These are phyloP conservation scores for Trichoderma guizhouense DNA, from an alignment of 2,329 filamentous ascomycete genomes.

Conservation along the genomic window DNA sequence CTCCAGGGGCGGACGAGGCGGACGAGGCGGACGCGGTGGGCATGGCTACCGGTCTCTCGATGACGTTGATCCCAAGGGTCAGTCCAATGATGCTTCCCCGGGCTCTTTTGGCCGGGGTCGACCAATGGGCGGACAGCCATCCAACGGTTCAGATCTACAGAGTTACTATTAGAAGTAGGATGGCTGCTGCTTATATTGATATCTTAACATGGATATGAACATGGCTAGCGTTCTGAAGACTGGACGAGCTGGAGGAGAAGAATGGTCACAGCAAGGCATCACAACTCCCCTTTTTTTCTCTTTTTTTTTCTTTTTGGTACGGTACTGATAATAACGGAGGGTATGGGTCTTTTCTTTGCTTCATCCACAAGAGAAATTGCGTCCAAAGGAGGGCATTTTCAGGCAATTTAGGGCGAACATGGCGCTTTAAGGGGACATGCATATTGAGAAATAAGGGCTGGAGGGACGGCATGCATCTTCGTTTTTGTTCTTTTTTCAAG, in stretches of 20 bases:
- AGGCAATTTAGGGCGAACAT: background rate
- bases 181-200: background rate
- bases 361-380: background rate
- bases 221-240: background rate
- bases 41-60: slow-evolving; percentile 65
- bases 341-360: background rate
- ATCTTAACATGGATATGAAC: background rate
- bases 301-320: background rate
- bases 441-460: background rate
- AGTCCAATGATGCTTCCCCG: slow-evolving; percentile 6
- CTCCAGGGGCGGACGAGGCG: slow-evolving; percentile 40
- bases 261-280: background rate
- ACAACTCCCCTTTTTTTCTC: background rate
- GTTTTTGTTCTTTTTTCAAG: background rate
- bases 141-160: slow-evolving; percentile 36
- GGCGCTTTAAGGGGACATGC: slow-evolving; percentile 3
- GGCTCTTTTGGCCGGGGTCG: slow-evolving; percentile 23
- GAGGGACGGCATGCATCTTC: background rate
- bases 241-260: slow-evolving; percentile 1
- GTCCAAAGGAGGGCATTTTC: background rate
- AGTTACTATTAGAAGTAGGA: slow-evolving; percentile 37
- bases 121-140: slow-evolving; percentile 25
- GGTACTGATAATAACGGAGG: background rate
- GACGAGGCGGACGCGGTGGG: slow-evolving; percentile 49
- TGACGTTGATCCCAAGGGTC: slow-evolving; percentile 53